A percentile compares a stretch with the other conserved stretches of the same genome.
phyloP scores from a whole-genome alignment of 495 filamentous ascomycete species.

The Hypoxylon fuscum region DNA sequence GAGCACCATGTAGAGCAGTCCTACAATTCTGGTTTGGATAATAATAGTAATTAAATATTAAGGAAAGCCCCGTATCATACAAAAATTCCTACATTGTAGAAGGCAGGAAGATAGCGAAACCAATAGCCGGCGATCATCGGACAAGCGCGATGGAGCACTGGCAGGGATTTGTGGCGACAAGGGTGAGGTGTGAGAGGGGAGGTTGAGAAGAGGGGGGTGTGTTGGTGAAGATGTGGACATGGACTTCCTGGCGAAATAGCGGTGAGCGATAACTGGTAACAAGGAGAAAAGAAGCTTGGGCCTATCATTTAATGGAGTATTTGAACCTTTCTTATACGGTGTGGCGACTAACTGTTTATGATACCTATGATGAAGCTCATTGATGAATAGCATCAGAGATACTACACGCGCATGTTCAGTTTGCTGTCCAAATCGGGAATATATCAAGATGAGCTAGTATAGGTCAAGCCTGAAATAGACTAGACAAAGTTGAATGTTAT shows the following conservation, averaged over 20 bases:
- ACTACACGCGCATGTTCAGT: conserved; percentile 4
- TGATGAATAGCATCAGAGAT: conserved; percentile 24
- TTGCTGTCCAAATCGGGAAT: conserved; percentile 7
- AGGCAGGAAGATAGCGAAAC: conserved; percentile 39
- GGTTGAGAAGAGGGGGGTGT: conserved; percentile 34
- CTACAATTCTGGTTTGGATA: conserved; percentile 7
- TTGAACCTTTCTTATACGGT: conserved; percentile 31
- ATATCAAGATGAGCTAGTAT: conserved; percentile 3
- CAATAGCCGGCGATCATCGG: conserved; percentile 48
- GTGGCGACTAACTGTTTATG: conserved; percentile 27
- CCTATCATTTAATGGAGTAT: conserved; percentile 38
- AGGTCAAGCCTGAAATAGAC: conserved; percentile 6
- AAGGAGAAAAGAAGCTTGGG: conserved; percentile 36
- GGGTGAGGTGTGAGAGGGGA: conserved; percentile 24
- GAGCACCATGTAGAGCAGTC: not conserved
- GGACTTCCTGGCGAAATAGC: conserved; percentile 44
- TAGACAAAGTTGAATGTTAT: conserved; percentile 2
- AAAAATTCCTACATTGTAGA: conserved; percentile 30
- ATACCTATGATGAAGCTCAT: conserved; percentile 7
- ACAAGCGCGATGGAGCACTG: conserved; percentile 42
- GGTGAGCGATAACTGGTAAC: conserved; percentile 36
- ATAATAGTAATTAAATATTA: conserved; percentile 18
- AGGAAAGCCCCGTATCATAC: conserved; percentile 11
- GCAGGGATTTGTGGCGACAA: conserved; percentile 38
- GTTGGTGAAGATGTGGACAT: conserved; percentile 39